Evolutionary conservation across 257 asterid genomes (phyloP).

Genomic region (Petunia axillaris): DNA sequence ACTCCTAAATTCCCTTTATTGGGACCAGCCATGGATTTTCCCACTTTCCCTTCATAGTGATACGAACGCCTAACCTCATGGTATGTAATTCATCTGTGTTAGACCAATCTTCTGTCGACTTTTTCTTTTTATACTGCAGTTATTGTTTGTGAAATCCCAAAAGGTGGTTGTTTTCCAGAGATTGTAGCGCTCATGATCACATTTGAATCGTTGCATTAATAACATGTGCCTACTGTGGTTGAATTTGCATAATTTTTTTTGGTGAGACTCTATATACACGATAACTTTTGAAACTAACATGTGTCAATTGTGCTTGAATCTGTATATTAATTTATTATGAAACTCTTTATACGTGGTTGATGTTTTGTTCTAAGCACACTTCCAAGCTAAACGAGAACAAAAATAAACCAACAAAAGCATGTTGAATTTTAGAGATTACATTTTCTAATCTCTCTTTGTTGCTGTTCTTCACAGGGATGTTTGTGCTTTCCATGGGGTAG

Average conservation of each 20-base stretch:
- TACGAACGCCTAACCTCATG: slow-evolving; percentile 4
- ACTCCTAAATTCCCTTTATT: background rate
- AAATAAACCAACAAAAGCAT: background rate
- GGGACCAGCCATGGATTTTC: background rate
- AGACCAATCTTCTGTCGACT: background rate
- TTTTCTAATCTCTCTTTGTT: background rate
- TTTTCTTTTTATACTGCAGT: background rate
- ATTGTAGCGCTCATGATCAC: background rate
- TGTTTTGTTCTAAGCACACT: too few species aligned
- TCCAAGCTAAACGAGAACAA: too few species aligned
- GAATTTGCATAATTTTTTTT: too few species aligned
- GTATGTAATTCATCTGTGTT: background rate
- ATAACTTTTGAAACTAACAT: too few species aligned
- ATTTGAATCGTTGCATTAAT: too few species aligned
- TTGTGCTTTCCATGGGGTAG: slow-evolving; percentile 61
- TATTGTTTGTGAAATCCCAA: background rate
- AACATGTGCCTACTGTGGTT: too few species aligned
- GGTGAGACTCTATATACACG: too few species aligned
- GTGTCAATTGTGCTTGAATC: too few species aligned
- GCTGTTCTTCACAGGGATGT: slow-evolving; percentile 47
- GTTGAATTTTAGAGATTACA: background rate
- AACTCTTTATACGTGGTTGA: too few species aligned
- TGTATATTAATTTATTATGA: too few species aligned
- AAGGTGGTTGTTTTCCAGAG: background rate
- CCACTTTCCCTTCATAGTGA: background rate